Conservation (phyloP, 2,329 filamentous ascomycete genomes). For the Talaromyces sp. region DNA sequence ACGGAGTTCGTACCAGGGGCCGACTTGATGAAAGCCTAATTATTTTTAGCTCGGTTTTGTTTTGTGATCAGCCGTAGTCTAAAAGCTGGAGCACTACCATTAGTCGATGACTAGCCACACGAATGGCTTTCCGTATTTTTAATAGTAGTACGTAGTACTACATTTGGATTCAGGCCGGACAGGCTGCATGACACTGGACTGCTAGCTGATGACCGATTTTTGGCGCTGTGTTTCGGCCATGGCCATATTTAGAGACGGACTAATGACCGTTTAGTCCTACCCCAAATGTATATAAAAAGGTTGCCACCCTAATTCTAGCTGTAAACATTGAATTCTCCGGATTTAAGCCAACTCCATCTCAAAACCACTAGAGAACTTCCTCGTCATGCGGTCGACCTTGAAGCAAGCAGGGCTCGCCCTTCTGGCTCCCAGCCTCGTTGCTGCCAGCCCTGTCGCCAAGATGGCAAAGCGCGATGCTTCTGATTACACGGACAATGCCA, state of each 20-base stretch:
- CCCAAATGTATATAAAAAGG: not conserved
- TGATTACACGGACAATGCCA: constrained; percentile 7
- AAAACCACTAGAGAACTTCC: not conserved
- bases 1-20: too few relatives aligned
- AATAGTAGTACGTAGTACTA: too few relatives aligned
- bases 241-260: not conserved
- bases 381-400: not conserved
- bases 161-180: not conserved
- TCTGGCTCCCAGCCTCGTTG: constrained; percentile 2
- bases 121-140: not conserved
- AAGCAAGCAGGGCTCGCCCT: constrained; percentile 10
- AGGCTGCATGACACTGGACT: not conserved
- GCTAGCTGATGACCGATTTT: not conserved
- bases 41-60: not conserved
- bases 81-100: not conserved
- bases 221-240: not conserved
- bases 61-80: not conserved
- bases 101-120: not conserved
- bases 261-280: not conserved
- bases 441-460: constrained; percentile 4
- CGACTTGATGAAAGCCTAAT: not conserved
- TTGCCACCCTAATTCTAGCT: not conserved
- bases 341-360: not conserved
- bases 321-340: not conserved
- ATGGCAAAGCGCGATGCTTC: constrained; percentile 10